Base-by-base conservation (phyloP, 768 basidiomycete genomes). In the Serendipita sp. region DNA sequence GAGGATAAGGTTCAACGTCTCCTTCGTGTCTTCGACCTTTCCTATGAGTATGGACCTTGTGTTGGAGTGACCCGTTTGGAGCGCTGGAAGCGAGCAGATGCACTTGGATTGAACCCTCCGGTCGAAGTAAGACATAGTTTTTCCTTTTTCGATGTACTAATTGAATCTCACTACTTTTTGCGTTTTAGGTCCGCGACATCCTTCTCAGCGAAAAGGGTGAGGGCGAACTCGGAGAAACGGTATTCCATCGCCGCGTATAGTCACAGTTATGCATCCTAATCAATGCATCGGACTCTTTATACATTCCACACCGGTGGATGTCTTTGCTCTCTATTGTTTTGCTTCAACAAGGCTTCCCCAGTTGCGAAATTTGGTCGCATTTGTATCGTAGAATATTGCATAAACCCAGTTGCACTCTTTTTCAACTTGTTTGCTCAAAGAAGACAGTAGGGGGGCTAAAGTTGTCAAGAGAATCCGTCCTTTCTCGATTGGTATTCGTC, bases 11-110 rank as follows among this genome's bases (percentile, higher is more conserved):
- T 90, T 3, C 80, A 88, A 66, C 79, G 86, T 51, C 87, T 90
- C 58, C 80, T 91, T 30, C 82, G 85, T 11, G 80, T 84, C n/a
- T 91, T 91, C 69, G 91, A 91, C 71, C 74, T 88, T 71, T 81
- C 84, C 1, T 86, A 85, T 65, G 83, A 89, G 68, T 93, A 84
- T 70, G 91, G 90, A 0, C 90, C 89, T 2, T 89, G 85, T 68
- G 75, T 85, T 23, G 88, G 89, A 0, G 79, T 90, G 64, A 81
- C 84, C n/a, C 83, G 93, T 34, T 74, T 95, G 13, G 84, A 93
- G 67, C 79, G 94, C 44, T 97, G 92, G 91, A 82, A 93, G 70
- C 79, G 93, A 58, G 94, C 94, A 0, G 73, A 84, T 32, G 78
- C 79, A 8, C 77, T 94, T 51, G 91, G 91, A 1, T 76, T 96